phyloP scores from a whole-genome alignment of 495 filamentous ascomycete genomes.

The Neurospora cerealis region DNA sequence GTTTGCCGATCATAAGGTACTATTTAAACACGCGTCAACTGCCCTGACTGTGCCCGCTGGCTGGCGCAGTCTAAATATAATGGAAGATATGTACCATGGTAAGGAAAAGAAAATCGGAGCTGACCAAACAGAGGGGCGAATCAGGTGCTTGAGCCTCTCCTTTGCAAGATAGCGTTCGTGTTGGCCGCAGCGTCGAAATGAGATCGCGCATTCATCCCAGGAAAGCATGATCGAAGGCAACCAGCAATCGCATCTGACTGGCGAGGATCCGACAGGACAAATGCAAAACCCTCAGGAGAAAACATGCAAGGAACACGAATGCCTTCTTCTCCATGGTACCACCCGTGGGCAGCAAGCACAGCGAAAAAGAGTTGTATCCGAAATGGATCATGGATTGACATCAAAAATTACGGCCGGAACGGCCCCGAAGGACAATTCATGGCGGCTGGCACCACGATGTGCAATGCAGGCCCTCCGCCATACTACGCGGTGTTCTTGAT shows the following conservation, averaged over 20 bases:
- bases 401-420: constrained; percentile 18
- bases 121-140: background rate
- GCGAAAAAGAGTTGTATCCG: constrained; percentile 12
- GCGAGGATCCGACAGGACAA: background rate
- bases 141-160: background rate
- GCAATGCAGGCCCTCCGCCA: constrained; percentile 16
- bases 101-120: background rate
- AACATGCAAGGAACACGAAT: background rate
- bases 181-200: background rate
- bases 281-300: background rate
- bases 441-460: constrained; percentile 13
- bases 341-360: constrained; percentile 7
- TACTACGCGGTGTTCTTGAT: constrained; percentile 12
- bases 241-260: background rate
- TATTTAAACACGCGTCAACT: background rate
- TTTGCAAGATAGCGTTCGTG: background rate
- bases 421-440: constrained; percentile 19
- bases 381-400: constrained; percentile 4
- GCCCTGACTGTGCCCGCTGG: background rate
- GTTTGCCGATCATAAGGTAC: background rate
- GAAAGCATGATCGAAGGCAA: background rate
- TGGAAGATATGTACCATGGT: no score
- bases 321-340: constrained; percentile 11
- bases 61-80: background rate
- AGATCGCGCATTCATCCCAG: background rate